These are phyloP conservation scores for Rhynchosporium graminicola DNA, from an alignment of 2,329 filamentous ascomycete species.

Conservation along the genomic window DNA sequence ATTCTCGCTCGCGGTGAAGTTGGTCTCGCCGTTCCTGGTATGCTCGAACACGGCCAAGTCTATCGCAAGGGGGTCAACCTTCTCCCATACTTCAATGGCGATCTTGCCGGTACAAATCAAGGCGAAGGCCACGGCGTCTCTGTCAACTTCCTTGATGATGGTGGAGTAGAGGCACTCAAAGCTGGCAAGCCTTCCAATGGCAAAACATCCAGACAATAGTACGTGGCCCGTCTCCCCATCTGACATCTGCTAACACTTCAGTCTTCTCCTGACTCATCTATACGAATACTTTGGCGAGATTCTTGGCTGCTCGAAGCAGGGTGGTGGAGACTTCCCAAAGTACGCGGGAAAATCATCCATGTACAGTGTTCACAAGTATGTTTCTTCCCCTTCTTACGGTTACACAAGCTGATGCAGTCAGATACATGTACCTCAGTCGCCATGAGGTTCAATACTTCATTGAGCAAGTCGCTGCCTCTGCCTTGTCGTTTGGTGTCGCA, in stretches of 20 bases:
- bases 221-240: slow-evolving; percentile 1
- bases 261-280: slow-evolving; percentile 58
- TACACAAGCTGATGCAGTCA: slow-evolving; percentile 21
- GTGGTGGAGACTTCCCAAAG: slow-evolving; percentile 50
- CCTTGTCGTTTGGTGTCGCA: slow-evolving; percentile 59
- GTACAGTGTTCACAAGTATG: slow-evolving; percentile 54
- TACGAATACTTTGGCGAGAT: slow-evolving; percentile 63
- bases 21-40: slow-evolving; percentile 50
- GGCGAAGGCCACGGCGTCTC: slow-evolving; percentile 48
- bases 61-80: slow-evolving; percentile 56
- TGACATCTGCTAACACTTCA: slow-evolving; percentile 22
- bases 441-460: slow-evolving; percentile 60
- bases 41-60: slow-evolving; percentile 52
- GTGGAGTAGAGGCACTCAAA: slow-evolving; percentile 55
- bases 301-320: slow-evolving; percentile 55
- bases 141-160: slow-evolving; percentile 63
- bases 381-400: neutral
- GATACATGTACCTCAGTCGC: slow-evolving; percentile 57
- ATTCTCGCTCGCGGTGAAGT: no score
- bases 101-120: slow-evolving; percentile 54
- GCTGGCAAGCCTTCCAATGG: slow-evolving; percentile 56
- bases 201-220: slow-evolving; percentile 57
- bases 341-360: slow-evolving; percentile 51
- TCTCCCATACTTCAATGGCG: slow-evolving; percentile 60
- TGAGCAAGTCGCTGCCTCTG: slow-evolving; percentile 56